A percentile compares a stretch with the other conserved stretches of the same genome.
phyloP scores from a whole-genome alignment of 371 early-diverging fungal species.

The Actinomortierella ambigua region DNA sequence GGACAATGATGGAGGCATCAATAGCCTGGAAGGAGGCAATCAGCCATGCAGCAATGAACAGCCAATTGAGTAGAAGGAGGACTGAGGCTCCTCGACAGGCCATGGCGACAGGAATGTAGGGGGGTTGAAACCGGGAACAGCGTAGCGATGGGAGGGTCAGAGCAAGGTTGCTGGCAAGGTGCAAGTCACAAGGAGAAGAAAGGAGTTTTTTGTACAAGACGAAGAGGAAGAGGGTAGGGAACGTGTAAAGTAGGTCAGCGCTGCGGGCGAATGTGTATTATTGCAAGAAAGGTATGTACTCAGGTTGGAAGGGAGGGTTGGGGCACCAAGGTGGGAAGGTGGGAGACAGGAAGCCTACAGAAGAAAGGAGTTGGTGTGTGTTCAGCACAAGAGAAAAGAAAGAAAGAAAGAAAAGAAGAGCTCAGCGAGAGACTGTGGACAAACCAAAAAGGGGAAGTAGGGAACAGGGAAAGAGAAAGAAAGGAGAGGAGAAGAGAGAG shows the following conservation, averaged over 20 bases:
- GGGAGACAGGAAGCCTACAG: no score
- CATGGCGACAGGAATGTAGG: no score
- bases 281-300: no score
- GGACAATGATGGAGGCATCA: constrained; percentile 38
- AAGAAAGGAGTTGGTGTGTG: not conserved
- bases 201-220: not conserved
- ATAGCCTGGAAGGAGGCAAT: constrained; percentile 26
- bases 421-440: not conserved
- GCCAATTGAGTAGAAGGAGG: constrained; percentile 35
- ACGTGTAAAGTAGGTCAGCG: not conserved
- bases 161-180: constrained; percentile 6
- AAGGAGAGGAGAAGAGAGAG: constrained; percentile 9
- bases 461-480: constrained; percentile 6
- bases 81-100: constrained; percentile 30
- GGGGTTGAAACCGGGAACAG: no score
- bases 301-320: no score
- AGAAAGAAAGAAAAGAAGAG: constrained; percentile 13
- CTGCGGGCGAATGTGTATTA: not conserved
- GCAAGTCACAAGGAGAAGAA: not conserved
- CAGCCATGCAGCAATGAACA: constrained; percentile 25
- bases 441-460: constrained; percentile 1
- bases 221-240: constrained; percentile 18
- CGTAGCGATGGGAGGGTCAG: no score
- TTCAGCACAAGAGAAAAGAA: constrained; percentile 10
- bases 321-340: no score